Percentiles rank a stretch among this genome's conserved stretches.
These are phyloP conservation scores for Trichosporon ovoides DNA, from an alignment of 1,284 basidiomycete genomes.

Conservation along the genomic window DNA sequence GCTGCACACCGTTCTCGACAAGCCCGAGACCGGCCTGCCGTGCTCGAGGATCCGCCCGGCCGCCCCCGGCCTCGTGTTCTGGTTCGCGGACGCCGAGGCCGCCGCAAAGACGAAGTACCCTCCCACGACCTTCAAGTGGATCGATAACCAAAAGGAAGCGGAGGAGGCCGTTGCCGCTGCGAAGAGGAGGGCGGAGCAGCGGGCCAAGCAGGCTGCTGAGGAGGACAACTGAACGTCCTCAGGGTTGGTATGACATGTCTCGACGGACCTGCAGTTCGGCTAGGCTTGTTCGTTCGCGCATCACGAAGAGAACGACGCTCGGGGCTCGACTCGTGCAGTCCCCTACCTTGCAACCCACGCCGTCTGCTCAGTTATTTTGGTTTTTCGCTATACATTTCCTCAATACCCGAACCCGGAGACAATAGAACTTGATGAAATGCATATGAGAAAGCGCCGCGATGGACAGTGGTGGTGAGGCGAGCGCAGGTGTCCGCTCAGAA, in stretches of 20 bases:
- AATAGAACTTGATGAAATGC: background rate
- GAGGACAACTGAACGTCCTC: conserved; percentile 11
- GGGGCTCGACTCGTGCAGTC: background rate
- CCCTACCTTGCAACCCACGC: background rate
- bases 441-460: background rate
- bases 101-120: conserved; percentile 53
- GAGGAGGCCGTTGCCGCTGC: conserved; percentile 46
- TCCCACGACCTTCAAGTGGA: conserved; percentile 48
- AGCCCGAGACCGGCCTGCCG: conserved; percentile 75
- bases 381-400: background rate
- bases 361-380: background rate
- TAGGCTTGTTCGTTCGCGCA: no score
- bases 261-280: background rate
- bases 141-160: conserved; percentile 48
- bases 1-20: conserved; percentile 72
- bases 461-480: background rate
- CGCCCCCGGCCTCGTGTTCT: conserved; percentile 78
- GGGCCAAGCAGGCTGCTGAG: conserved; percentile 21
- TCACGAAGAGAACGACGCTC: no score
- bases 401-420: background rate
- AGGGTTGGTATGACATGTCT: background rate
- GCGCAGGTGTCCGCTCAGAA: conserved; percentile 29
- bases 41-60: conserved; percentile 75
- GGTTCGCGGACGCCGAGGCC: conserved; percentile 79
- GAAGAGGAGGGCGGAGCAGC: conserved; percentile 29